These are phyloP conservation scores for Sclerotinia nivalis DNA, from an alignment of 2,329 filamentous ascomycete genomes.

Conservation along the genomic window DNA sequence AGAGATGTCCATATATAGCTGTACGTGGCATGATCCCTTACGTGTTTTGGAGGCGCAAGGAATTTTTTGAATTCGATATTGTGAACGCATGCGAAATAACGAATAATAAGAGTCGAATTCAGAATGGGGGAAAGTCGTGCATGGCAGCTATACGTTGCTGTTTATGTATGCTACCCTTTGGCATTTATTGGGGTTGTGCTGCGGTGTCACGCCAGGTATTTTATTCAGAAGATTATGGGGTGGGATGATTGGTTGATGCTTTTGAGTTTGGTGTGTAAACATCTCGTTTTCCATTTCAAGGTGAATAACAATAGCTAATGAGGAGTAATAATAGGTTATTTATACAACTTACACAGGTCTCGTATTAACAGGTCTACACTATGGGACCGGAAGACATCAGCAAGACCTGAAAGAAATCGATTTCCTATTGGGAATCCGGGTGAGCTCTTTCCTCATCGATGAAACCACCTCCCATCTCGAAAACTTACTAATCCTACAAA, in stretches of 20 bases:
- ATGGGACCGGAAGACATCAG: not conserved
- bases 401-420: not conserved
- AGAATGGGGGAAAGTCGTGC: not conserved
- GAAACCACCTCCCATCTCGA: not conserved
- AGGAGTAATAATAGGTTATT: not conserved
- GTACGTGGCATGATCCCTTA: not conserved
- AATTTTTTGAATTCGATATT: not conserved
- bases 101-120: not conserved
- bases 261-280: not conserved
- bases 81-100: not conserved
- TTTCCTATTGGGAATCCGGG: not conserved
- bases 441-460: not conserved
- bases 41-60: not conserved
- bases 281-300: too few species aligned
- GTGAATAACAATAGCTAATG: not conserved
- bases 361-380: not conserved
- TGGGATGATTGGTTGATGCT: constrained; percentile 16
- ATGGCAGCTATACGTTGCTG: constrained; percentile 5
- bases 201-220: constrained; percentile 42
- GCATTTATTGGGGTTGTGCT: not conserved
- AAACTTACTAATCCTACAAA: not conserved
- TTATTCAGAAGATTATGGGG: constrained; percentile 7
- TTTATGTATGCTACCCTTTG: not conserved
- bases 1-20: not conserved
- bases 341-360: constrained; percentile 1